These are phyloP conservation scores for Pisolithus orientalis DNA, from an alignment of 768 basidiomycete species.

Conservation along the genomic window DNA sequence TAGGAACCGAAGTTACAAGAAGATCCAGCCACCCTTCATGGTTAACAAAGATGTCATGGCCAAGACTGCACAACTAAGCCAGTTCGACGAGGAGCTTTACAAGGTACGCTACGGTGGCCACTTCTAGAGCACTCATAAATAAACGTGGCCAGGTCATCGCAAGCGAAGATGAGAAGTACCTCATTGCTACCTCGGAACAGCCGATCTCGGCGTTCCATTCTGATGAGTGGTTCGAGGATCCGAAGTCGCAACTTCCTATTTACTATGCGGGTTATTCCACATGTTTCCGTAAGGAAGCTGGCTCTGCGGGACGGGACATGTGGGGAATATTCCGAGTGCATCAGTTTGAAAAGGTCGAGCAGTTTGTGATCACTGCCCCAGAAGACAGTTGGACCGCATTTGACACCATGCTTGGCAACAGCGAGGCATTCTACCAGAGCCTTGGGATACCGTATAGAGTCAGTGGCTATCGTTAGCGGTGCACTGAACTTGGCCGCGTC, in stretches of 20 bases:
- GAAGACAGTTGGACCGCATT: constrained; percentile 94
- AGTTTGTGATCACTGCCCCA: constrained; percentile 93
- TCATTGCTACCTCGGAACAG: constrained; percentile 98
- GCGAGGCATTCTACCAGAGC: constrained; percentile 95
- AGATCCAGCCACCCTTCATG: constrained; percentile 95
- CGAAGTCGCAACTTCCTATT: constrained; percentile 87
- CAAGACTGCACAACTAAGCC: constrained; percentile 95
- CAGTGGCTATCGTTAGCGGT: constrained; percentile 91
- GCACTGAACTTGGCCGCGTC: constrained; percentile 95
- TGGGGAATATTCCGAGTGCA: constrained; percentile 99
- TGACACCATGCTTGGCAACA: constrained; percentile 82
- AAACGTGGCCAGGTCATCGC: constrained; percentile 61
- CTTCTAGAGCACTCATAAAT: background rate
- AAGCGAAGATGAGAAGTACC: constrained; percentile 92
- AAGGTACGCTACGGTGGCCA: constrained; percentile 45
- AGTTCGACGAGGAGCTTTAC: constrained; percentile 98
- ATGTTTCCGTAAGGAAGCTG: constrained; percentile 99
- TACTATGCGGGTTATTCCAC: constrained; percentile 87
- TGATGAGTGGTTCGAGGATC: constrained; percentile 97
- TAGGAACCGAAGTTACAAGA: constrained; percentile 76
- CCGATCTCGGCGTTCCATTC: constrained; percentile 94
- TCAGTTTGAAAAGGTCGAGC: constrained; percentile 98
- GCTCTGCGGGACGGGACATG: constrained; percentile 94
- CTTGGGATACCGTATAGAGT: constrained; percentile 88
- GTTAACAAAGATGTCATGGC: constrained; percentile 98